Evolutionary conservation across 495 filamentous ascomycete species (phyloP).

Genomic region (Haplographium delicatum): DNA sequence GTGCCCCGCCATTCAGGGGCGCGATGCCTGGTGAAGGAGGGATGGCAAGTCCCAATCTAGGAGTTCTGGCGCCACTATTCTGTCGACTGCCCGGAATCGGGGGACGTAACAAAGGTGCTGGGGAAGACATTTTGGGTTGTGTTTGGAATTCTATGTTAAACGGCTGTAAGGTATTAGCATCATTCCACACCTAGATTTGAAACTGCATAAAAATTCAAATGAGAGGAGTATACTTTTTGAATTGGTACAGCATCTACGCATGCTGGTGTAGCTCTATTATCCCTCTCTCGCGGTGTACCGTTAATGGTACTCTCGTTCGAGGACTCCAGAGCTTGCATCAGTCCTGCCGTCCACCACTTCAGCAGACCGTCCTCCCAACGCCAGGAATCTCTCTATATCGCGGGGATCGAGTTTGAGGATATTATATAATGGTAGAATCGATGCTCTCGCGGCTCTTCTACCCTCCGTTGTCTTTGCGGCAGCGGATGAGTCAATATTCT

Average conservation of each 20-base stretch:
- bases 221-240: constrained; percentile 4
- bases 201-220: neutral
- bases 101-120: constrained; percentile 75
- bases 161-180: constrained; percentile 14
- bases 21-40: constrained; percentile 76
- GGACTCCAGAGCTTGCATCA: constrained; percentile 20
- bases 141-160: constrained; percentile 10
- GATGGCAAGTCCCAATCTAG: constrained; percentile 81
- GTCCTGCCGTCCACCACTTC: constrained; percentile 17
- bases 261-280: constrained; percentile 4
- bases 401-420: neutral
- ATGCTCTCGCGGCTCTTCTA: neutral
- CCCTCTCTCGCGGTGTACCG: constrained; percentile 10
- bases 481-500: neutral
- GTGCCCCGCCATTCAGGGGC: constrained; percentile 45
- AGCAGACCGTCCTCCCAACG: constrained; percentile 11
- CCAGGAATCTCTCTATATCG: neutral
- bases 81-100: constrained; percentile 70
- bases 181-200: neutral
- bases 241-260: constrained; percentile 1
- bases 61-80: constrained; percentile 57
- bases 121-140: constrained; percentile 61
- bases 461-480: neutral
- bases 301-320: constrained; percentile 8
- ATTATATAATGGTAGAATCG: constrained; percentile 2